Base-by-base conservation (phyloP, 352 stramenopile species). In the Albugo candida region DNA sequence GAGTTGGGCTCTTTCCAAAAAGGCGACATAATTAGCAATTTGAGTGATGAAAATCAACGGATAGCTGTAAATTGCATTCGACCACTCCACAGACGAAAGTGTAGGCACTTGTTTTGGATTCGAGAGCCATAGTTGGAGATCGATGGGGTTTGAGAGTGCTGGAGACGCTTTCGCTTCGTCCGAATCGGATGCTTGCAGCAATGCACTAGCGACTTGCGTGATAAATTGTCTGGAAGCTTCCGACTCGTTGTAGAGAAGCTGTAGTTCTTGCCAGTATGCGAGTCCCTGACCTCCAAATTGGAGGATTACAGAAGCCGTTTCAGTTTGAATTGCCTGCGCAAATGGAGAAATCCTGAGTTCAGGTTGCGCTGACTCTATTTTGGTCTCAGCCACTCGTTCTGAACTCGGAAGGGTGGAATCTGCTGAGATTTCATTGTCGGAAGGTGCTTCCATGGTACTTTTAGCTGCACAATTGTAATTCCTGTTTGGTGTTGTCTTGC, bases 41-140 rank as follows among this genome's bases (percentile, higher is more conserved):
- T 91, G 76, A 17, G 75, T 80, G 2, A 91, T 57, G 19, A 68
- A 59, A 45, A 89, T 73, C 36, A 92, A 51, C 48, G 80, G 63
- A 61, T 87, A 91, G 53, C 76, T 91, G 45, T 78, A 75, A 49
- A 66, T 65, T 13, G 79, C 72, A 18, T 62, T 57, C 39, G 43
- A 47, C 11, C 75, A 48, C 49, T 58, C 58, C 4, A 46, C 36
- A 43, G 45, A 53, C 13, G 56, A 40, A 16, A 54, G 55, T n/a
- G 31, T n/a, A 2, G 43, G 17, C 18, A 58, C 38, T 16, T 17
- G 13, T 41, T 64, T 41, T 11, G 49, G 54, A 36, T 2, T 37
- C 6, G 55, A 40, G 13, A 88, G 58, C 76, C 76, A 88, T 13
- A 41, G 46, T 36, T 66, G 59, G 18, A 88, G 27, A 17, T 82